Base-by-base conservation (phyloP, 2,329 filamentous ascomycete species). In the Fusarium sp. region DNA sequence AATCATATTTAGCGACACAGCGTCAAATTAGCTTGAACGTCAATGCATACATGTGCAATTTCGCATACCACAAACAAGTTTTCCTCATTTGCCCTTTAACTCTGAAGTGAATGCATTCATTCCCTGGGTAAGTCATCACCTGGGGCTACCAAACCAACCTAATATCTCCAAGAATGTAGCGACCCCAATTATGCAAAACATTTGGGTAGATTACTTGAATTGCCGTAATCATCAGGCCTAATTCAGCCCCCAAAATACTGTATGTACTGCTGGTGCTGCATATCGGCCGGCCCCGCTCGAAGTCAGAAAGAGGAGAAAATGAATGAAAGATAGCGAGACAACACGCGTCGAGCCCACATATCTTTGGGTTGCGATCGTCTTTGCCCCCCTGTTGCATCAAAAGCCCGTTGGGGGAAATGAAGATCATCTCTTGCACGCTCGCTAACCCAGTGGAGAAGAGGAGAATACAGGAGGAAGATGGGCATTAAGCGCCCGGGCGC, bases 361-460 rank as follows among this genome's bases (percentile, higher is more conserved):
- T 70, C 38, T 69, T 57, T 51, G 23, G 47, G 44, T 44, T 58
- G 34, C 47, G 64, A 69, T 71, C 60, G 42, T 45, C 46, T 16
- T 36, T 38, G 18, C 36, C 42, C 60, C 60, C 49, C 38, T 62
- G 45, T 30, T 62, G 37, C 62, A 67, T 64, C 63, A 67, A 42
- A 61, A 56, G 20, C 50, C 40, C 57, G 65, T 67, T 67, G 53
- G 66, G 50, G 69, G 58, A 72, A 72, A 72, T 72, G 69, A 72
- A 70, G 69, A 72, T 72, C 69, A 72, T 72, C 70, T 72, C 55
- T 28, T 61, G 46, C 62, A 64, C 31, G 23, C 15, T 53, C 33
- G 20, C 40, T 55, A 55, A 50, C 44, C 33, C 18, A 38, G 47
- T 57, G 45, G 57, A 40, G 46, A 51, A 26, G 23, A 23, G 16